These are phyloP conservation scores for Cladosporium austrohemisphaericum DNA, from an alignment of 2,329 filamentous ascomycete species.

Conservation along the genomic window DNA sequence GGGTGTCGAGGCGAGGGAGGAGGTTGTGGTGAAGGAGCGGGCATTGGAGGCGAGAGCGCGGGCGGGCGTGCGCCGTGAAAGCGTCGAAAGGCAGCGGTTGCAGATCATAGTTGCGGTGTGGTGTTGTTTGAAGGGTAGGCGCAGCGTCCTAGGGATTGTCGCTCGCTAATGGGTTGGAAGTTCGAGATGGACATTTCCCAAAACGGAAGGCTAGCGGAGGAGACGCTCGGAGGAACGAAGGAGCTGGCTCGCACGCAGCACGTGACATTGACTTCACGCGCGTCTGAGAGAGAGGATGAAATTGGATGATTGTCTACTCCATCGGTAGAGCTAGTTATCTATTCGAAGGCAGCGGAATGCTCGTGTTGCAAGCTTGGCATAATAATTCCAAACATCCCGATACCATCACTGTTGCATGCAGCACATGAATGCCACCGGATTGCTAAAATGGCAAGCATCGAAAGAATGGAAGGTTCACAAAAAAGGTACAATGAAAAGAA, in stretches of 20 bases:
- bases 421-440: slow-evolving; percentile 1
- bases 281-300: too few species aligned
- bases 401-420: too few species aligned
- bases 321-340: too few species aligned
- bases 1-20: slow-evolving; percentile 21
- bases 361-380: too few species aligned
- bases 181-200: slow-evolving; percentile 6
- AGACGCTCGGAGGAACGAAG: background rate
- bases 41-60: background rate
- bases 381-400: too few species aligned
- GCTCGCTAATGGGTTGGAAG: background rate
- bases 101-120: slow-evolving; percentile 27
- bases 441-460: too few species aligned
- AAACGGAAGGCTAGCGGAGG: slow-evolving; percentile 10
- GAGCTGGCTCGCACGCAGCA: too few species aligned
- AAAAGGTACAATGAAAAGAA: background rate
- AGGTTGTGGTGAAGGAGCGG: slow-evolving; percentile 5
- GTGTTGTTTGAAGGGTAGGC: background rate
- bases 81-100: slow-evolving; percentile 27
- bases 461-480: background rate
- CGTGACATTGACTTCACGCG: background rate
- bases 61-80: slow-evolving; percentile 19
- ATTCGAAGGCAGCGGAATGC: too few species aligned
- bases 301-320: too few species aligned
- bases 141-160: background rate